These are phyloP conservation scores for Microcyclospora pomicola DNA, from an alignment of 2,329 filamentous ascomycete species.

Conservation along the genomic window DNA sequence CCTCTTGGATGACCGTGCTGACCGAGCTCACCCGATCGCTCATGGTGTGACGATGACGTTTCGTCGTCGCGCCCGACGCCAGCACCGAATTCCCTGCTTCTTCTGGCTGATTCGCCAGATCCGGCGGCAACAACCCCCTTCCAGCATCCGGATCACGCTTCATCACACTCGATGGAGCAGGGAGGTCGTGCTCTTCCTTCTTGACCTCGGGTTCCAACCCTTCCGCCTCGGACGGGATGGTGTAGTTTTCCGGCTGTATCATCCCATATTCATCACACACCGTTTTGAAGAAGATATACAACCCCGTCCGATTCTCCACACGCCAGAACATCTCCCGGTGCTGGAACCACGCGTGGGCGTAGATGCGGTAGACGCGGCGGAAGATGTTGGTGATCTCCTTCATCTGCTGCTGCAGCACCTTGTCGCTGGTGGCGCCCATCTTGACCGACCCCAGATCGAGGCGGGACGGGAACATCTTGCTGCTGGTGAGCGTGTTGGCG, in stretches of 20 bases:
- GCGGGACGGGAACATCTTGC: constrained; percentile 87
- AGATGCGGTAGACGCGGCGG: constrained; percentile 84
- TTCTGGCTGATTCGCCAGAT: constrained; percentile 13
- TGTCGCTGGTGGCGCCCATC: constrained; percentile 10
- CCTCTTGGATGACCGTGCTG: constrained; percentile 67
- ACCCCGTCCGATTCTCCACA: constrained; percentile 75
- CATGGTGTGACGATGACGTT: constrained; percentile 70
- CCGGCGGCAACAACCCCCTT: constrained; percentile 1
- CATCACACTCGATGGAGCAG: constrained; percentile 18
- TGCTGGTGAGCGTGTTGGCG: constrained; percentile 81
- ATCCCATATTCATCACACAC: constrained; percentile 87
- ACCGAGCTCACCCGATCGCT: constrained; percentile 62
- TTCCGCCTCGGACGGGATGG: constrained; percentile 83
- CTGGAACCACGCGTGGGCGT: constrained; percentile 97
- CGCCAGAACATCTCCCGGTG: constrained; percentile 92
- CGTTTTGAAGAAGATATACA: constrained; percentile 94
- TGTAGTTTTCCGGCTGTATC: constrained; percentile 88
- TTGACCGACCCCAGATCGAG: constrained; percentile 41
- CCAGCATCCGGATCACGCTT: constrained; percentile 19
- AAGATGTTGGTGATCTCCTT: constrained; percentile 93
- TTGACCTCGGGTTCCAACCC: constrained; percentile 45
- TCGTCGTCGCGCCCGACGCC: constrained; percentile 54
- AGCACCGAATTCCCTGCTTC: constrained; percentile 30
- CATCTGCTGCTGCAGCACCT: constrained; percentile 41
- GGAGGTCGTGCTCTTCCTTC: constrained; percentile 7